Evolutionary conservation across 495 filamentous ascomycete genomes (phyloP), one percentile per base, ranked within the genome.

Genomic region (Ascobolus immersus): DNA sequence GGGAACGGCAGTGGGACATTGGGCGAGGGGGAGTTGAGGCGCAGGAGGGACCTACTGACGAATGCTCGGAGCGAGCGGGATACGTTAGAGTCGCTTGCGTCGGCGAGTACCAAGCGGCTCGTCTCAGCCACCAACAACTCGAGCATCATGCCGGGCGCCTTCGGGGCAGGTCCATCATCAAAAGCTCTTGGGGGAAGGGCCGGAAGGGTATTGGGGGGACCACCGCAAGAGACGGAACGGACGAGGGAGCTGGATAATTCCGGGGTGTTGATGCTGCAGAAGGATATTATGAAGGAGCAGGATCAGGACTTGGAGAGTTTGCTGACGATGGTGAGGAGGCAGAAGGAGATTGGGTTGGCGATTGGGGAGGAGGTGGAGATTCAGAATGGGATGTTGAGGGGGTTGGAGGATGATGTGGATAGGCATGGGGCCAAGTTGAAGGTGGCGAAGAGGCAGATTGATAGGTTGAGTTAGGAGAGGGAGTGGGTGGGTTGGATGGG

Each of bases 231-330:
- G 53, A 94, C 78, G 26, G 77, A 80, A 37, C 60, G 64, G 37
- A 94, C 86, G 28, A 56, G 84, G 24, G 81, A 91, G 55, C 54
- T 86, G 36, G 86, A 92, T 48, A 99, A 99, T 45, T 55, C 67
- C 20, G 86, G 82, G 0, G 74, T 99, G 25, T 39, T 93, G 48
- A 71, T 81, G 59, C 50, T 94, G 47, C 81, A 93, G 51, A 55
- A 63, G 38, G 68, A 84, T 51, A 65, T 73, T 49, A 89, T 94
- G 69, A 36, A 64, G 24, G 70, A 82, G 42, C 86, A 99, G 52
- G 86, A 99, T 43, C 50, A 69, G 49, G 70, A 73, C 40, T 69
- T 94, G 21, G 64, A 74, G 38, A 64, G 71, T 43, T 51, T 96
- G 49, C 61, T 65, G 19, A 73, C 69, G 54, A 71, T 80, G 41